Base-by-base conservation (phyloP, 2,329 filamentous ascomycete genomes). In the Raffaelea deltoideospora region DNA sequence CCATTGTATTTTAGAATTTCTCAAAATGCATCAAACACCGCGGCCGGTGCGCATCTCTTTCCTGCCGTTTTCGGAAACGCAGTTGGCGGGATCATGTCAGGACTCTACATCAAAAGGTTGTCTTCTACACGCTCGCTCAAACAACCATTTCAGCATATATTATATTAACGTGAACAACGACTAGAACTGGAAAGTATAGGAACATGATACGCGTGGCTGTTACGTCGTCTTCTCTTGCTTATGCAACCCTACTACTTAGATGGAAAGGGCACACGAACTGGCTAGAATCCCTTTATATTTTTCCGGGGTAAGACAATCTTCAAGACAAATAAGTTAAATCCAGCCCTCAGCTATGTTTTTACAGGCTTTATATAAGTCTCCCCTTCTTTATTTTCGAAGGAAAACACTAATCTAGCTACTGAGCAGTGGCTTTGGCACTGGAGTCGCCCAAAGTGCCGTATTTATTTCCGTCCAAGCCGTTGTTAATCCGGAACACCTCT, bases 1-100 rank as follows among this genome's bases (percentile, higher is more conserved):
- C 79, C 79, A 0, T 53, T 83, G 0, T 83, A 83, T 53, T 84
- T 83, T 43, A 72, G 79, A 39, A 67, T 78, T 1, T 76, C 76
- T 0, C 57, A 66, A 5, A 57, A 61, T 1, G 65, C 64, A 3
- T 72, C 69, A 1, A 72, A 68, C 31, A 73, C 76, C 0, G 55
- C 59, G 2, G 74, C 77, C 0, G 67, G 67, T 0, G 54, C 68
- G 0, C 73, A 81, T 45, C 57, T 85, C 0, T 63, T 83, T 29
- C 79, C 79, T 0, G 72, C 78, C 0, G 76, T 84, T 0, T 53
- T 69, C 0, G 79, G 78, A 0, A 83, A 84, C 45, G 70, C 77
- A 0, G 41, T 72, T 1, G 78, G 76, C 1, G 75, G 74, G 0
- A 55, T 84, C 2, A 30, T 76, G 0, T 64, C 74, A 0, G 78